phyloP scores from a whole-genome alignment of 768 basidiomycete species.

The Amanita jacksonii region DNA sequence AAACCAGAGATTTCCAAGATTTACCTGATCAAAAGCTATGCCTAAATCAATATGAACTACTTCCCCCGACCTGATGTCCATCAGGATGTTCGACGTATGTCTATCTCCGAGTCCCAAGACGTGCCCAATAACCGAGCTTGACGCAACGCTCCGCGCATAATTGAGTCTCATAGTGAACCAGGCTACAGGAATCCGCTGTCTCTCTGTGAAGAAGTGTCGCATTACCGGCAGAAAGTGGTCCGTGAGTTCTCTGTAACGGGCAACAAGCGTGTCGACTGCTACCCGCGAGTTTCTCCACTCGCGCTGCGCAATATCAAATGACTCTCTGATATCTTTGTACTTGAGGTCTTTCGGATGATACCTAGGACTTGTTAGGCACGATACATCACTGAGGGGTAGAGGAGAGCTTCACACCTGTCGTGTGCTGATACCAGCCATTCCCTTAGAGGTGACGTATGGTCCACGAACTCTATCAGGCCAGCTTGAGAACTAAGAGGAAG shows the following conservation, averaged over 20 bases:
- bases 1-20: constrained; percentile 12
- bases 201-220: constrained; percentile 91
- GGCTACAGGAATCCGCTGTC: constrained; percentile 75
- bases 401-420: constrained; percentile 31
- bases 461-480: constrained; percentile 88
- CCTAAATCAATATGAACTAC: constrained; percentile 94
- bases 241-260: constrained; percentile 26
- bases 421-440: constrained; percentile 61
- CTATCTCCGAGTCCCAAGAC: constrained; percentile 89
- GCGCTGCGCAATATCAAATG: constrained; percentile 23
- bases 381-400: background rate
- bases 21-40: constrained; percentile 91
- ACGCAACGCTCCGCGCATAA: constrained; percentile 89
- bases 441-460: constrained; percentile 57
- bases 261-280: constrained; percentile 19
- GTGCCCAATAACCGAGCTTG: constrained; percentile 89
- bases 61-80: constrained; percentile 78
- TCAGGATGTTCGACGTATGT: constrained; percentile 84
- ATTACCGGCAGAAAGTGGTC: constrained; percentile 70
- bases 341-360: constrained; percentile 55
- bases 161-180: constrained; percentile 91
- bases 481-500: constrained; percentile 73
- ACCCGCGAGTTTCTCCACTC: constrained; percentile 15
- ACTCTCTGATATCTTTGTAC: constrained; percentile 19
- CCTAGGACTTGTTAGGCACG: constrained; percentile 1